Percentiles rank a stretch among this genome's conserved stretches.
Evolutionary conservation across 73 alveolate genomes (phyloP).

Genomic region (Paramecium tetraurelia): DNA sequence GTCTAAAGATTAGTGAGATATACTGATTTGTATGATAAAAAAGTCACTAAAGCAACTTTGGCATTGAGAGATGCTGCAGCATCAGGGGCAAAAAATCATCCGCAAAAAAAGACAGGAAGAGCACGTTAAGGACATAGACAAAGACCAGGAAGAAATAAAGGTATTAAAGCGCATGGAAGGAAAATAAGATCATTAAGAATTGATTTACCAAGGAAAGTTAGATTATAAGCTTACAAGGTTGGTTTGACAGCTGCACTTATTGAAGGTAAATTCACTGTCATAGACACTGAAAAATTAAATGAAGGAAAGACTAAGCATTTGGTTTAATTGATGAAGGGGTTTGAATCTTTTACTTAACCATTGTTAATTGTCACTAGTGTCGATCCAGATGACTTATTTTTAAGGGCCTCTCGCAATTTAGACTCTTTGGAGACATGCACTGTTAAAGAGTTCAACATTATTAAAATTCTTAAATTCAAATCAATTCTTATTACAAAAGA

Average conservation of each 20-base stretch:
- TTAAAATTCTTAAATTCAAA: background rate
- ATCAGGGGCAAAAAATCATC: slow-evolving; percentile 12
- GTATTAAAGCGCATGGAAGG: slow-evolving; percentile 42
- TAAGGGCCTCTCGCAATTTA: background rate
- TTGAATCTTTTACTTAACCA: background rate
- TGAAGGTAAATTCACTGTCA: background rate
- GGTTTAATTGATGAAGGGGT: background rate
- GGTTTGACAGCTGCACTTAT: slow-evolving; percentile 27
- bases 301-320: slow-evolving; percentile 26
- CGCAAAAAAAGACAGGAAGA: slow-evolving; percentile 37
- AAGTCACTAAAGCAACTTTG: background rate
- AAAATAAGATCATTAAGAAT: slow-evolving; percentile 8
- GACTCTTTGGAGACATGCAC: background rate
- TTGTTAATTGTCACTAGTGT: slow-evolving; percentile 2
- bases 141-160: slow-evolving; percentile 49
- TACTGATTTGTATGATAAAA: background rate
- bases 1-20: slow-evolving; percentile 27
- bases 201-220: slow-evolving; percentile 34
- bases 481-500: background rate
- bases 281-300: slow-evolving; percentile 6
- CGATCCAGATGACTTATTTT: background rate
- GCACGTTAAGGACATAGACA: slow-evolving; percentile 43
- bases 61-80: slow-evolving; percentile 23
- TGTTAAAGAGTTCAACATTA: background rate
- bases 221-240: background rate